Base-by-base conservation (phyloP, 352 stramenopile species). In the Pythium sukuiense region DNA sequence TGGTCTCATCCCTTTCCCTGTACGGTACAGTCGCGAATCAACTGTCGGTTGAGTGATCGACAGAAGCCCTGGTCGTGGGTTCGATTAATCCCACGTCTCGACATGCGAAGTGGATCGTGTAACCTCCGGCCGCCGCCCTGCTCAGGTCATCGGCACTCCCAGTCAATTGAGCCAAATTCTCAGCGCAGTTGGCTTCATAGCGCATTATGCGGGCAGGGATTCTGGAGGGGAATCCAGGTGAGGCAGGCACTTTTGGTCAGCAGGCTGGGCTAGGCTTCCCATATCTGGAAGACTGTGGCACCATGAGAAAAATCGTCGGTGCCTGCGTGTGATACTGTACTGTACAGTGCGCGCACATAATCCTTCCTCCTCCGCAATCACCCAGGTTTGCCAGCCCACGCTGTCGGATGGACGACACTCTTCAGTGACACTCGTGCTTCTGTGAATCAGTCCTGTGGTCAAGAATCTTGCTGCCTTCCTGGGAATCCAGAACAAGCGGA, bases 71-170 rank as follows among this genome's bases (percentile, higher is more conserved):
- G 48, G 33, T 65, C 37, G 59, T 58, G 56, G 37, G 60, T 66
- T 66, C 60, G 60, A 66, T 66, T 66, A 66, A 66, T 66, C 20
- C 20, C 49, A 60, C 60, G 60, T 66, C 60, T 66, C 50, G 58
- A 56, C 60, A 66, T 66, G 60, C 60, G 60, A 66, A 46, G 60
- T 48, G 35, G 35, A 43, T 54, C 49, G 16, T 32, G 33, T 39
- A 59, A 59, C 48, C 35, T 16, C 59, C 60, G 43, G 8, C 26
- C 55, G 8, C 59, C 59, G 59, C 59, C 59, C 59, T 39, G 46
- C 59, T 65, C 59, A 65, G 59, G 59, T 65, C 59, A 65, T 65
- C 59, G 20, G 20, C 27, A 29, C 54, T 9, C 27, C 39, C 39
- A 32, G 26, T 27, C 48, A 13, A 35, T 13, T 55, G 4, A 35